Conservation (phyloP, 2,329 filamentous ascomycete genomes). For the Apiospora koreana region DNA sequence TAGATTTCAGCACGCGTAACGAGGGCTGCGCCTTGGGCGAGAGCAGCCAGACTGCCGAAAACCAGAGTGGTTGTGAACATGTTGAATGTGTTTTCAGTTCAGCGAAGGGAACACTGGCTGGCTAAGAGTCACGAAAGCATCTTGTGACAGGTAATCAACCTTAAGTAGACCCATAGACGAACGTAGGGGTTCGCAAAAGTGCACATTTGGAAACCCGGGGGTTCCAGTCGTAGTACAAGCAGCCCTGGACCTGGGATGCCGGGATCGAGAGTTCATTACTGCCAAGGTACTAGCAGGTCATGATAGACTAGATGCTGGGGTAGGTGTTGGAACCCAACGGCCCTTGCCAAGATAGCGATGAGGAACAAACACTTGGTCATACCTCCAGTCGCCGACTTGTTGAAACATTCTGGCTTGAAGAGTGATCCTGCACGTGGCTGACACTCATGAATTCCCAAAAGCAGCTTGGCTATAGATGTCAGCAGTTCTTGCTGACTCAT, state of each 20-base stretch:
- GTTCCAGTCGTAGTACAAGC: not conserved
- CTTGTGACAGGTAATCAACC: too few relatives aligned
- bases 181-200: not conserved
- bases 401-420: not conserved
- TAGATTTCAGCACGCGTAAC: constrained; percentile 28
- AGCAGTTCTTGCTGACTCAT: not conserved
- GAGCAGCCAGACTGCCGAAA: constrained; percentile 31
- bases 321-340: not conserved
- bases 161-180: not conserved
- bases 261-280: not conserved
- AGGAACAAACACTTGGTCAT: not conserved
- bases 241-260: not conserved
- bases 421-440: not conserved
- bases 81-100: not conserved
- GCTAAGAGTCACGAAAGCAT: too few relatives aligned
- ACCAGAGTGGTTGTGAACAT: not conserved
- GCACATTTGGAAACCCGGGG: not conserved
- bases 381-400: not conserved
- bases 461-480: not conserved
- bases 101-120: not conserved
- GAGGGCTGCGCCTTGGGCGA: constrained; percentile 24
- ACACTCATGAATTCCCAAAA: not conserved
- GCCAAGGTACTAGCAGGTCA: not conserved
- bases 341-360: not conserved
- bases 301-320: not conserved